Evolutionary conservation across 805 yeast genomes (phyloP), one percentile per base, ranked within the genome.

Genomic region (Sporopachydermia quercuum): DNA sequence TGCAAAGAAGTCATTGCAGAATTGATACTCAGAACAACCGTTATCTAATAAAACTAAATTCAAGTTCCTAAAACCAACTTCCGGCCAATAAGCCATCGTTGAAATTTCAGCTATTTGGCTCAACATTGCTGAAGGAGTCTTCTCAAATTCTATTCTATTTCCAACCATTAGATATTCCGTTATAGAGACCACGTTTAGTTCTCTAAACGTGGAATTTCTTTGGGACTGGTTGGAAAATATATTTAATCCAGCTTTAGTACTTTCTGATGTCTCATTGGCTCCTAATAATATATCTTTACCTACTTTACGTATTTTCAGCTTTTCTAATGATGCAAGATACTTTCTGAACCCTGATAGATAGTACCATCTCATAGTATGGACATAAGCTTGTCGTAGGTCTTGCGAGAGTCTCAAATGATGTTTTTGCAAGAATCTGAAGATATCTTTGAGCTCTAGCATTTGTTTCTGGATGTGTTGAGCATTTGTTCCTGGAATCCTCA

Each of bases 321-420:
- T 74, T 43, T 81, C 81, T 39, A 87, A 57, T 1, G 93, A 75
- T 44, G 77, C 72, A 33, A 78, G 57, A 58, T 86, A 87, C 45
- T 86, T 73, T 14, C 78, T 75, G 52, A 87, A 89, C 48, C 81
- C 72, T 42, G 79, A 70, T 42, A 70, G 66, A 55, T 91, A 91
- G 60, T 89, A 91, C 98, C 98, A 91, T 50, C 72, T 66, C 83
- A 91, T 87, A 2, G 97, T 89, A 50, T 76, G 76, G 15, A 77
- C 61, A 55, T 91, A 91, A 0, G 96, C 97, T 49, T 71, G 70
- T 40, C 76, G 68, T 34, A 91, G 65, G 51, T 84, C 91, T 13
- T 61, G 54, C 0, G 94, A 89, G 40, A 91, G 59, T 4, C 74
- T 66, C 5, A 70, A 65, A 42, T 80, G 71, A 38, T 74, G 70